Percentiles rank a stretch among this genome's conserved stretches.
Conservation (phyloP, 192 early-diverging fungal species). For the Entomortierella lignicola region DNA sequence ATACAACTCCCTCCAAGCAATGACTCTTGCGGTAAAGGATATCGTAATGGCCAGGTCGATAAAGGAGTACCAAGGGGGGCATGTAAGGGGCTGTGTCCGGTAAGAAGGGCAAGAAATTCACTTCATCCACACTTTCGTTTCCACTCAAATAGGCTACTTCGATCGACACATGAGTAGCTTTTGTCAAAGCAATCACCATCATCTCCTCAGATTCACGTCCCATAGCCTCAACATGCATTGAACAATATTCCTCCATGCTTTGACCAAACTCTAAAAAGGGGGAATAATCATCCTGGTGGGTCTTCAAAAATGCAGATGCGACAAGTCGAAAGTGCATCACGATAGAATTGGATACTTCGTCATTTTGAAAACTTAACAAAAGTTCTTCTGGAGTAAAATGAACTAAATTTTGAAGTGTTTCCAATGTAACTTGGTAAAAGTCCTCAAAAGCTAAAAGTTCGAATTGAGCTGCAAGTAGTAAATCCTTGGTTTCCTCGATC, state of each 20-base stretch:
- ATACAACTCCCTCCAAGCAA: conserved; percentile 49
- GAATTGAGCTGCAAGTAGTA: conserved; percentile 58
- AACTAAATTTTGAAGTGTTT: conserved; percentile 52
- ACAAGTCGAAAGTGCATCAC: conserved; percentile 69
- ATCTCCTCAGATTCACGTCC: conserved; percentile 82
- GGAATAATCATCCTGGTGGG: conserved; percentile 66
- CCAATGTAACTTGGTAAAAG: conserved; percentile 62
- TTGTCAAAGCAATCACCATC: conserved; percentile 81
- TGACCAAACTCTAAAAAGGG: conserved; percentile 67
- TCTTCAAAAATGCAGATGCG: conserved; percentile 66
- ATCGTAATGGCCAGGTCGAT: conserved; percentile 80
- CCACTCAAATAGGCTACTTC: conserved; percentile 79
- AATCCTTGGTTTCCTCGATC: conserved; percentile 55
- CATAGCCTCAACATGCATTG: conserved; percentile 67
- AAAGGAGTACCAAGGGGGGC: conserved; percentile 59
- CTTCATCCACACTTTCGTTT: conserved; percentile 58
- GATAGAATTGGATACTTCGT: conserved; percentile 68
- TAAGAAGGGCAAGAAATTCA: conserved; percentile 82
- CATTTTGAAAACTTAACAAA: conserved; percentile 62
- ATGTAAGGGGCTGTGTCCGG: conserved; percentile 62
- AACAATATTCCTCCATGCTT: conserved; percentile 67
- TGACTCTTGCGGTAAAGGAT: conserved; percentile 71
- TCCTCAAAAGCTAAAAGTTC: conserved; percentile 65
- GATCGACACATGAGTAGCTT: conserved; percentile 70
- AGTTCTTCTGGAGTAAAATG: conserved; percentile 47